phyloP scores from a whole-genome alignment of 257 asterid species.

The Scutellaria baicalensis region DNA sequence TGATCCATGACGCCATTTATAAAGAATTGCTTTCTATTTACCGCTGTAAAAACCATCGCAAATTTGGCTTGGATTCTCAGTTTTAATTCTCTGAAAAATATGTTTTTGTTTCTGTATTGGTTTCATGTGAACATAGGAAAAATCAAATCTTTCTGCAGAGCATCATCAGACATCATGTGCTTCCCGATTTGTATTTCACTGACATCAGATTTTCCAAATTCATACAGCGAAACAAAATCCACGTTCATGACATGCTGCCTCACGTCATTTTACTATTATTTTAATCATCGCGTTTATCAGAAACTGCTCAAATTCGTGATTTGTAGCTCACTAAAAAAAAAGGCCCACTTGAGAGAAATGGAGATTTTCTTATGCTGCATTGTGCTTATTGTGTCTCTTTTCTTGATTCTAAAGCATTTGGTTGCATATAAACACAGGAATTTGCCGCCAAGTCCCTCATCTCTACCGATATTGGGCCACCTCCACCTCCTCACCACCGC shows the following conservation, averaged over 20 bases:
- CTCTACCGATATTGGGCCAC: conserved; percentile 46
- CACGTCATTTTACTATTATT: conserved; percentile 1
- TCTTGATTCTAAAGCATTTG: conserved; percentile 9
- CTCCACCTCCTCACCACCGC: conserved; percentile 43
- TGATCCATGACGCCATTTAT: neutral
- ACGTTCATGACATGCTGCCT: conserved; percentile 10
- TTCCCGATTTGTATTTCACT: neutral
- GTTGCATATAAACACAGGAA: conserved; percentile 8
- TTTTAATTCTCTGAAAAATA: neutral
- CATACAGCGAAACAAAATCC: neutral
- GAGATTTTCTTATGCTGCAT: neutral
- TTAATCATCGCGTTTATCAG: no score
- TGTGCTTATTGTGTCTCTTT: conserved; percentile 2
- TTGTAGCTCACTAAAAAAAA: neutral
- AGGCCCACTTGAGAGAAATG: neutral
- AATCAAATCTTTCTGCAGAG: no score
- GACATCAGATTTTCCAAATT: neutral
- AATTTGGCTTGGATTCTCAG: neutral
- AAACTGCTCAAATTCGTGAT: no score
- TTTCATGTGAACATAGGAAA: no score
- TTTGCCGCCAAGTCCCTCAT: conserved; percentile 46
- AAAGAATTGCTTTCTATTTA: neutral
- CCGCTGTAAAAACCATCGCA: neutral
- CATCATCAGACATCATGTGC: conserved; percentile 7
- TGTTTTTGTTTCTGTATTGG: no score